Conservation (phyloP, 192 early-diverging fungal genomes). For the Linnemannia schmuckeri region DNA sequence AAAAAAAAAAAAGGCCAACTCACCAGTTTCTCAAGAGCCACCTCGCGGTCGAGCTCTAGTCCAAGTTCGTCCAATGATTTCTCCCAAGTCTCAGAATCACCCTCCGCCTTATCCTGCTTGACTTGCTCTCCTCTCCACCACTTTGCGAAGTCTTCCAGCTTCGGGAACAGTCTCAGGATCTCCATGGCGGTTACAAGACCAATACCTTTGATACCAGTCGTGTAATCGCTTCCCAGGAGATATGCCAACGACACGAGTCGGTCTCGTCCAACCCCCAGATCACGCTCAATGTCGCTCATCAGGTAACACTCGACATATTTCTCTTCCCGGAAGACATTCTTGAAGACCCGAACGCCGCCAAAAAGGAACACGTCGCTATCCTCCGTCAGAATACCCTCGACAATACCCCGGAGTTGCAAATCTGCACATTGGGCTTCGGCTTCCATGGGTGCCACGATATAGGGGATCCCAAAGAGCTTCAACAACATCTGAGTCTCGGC, state of each 20-base stretch:
- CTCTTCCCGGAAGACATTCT: conserved; percentile 94
- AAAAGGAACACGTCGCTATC: conserved; percentile 98
- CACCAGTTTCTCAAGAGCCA: conserved; percentile 60
- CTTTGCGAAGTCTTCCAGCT: conserved; percentile 65
- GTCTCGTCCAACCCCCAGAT: conserved; percentile 77
- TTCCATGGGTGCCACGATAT: conserved; percentile 93
- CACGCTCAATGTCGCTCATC: conserved; percentile 69
- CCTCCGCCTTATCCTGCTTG: conserved; percentile 45
- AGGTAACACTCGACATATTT: conserved; percentile 91
- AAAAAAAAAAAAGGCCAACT: conserved; percentile 19
- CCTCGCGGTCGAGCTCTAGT: conserved; percentile 58
- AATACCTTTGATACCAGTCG: conserved; percentile 87
- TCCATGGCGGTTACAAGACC: conserved; percentile 93
- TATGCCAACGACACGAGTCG: conserved; percentile 88
- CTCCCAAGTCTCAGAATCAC: conserved; percentile 1
- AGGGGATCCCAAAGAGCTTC: conserved; percentile 94
- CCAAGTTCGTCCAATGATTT: conserved; percentile 37
- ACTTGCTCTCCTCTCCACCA: conserved; percentile 71
- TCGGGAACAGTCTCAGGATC: conserved; percentile 81
- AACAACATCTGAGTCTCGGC: conserved; percentile 82
- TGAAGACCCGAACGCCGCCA: conserved; percentile 84
- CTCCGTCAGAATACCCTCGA: conserved; percentile 97
- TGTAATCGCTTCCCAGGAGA: conserved; percentile 98
- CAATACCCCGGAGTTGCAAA: conserved; percentile 68
- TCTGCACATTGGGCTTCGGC: conserved; percentile 98